These are phyloP conservation scores for Sporothrix curviconia DNA, from an alignment of 2,329 filamentous ascomycete genomes.

Conservation along the genomic window DNA sequence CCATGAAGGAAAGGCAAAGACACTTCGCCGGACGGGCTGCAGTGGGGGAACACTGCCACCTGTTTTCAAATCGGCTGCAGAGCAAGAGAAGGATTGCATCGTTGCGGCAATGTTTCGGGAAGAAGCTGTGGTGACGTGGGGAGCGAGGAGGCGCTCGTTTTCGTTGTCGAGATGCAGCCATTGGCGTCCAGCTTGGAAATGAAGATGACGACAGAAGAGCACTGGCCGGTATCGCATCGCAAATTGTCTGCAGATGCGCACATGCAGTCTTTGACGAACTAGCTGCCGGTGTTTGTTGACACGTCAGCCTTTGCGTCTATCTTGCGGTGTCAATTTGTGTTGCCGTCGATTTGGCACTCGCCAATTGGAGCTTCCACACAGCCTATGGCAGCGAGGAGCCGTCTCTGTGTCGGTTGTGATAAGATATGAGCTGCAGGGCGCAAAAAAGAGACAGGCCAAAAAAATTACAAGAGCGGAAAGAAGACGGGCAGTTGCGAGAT, in stretches of 20 bases:
- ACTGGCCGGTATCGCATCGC: neutral
- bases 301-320: neutral
- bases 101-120: neutral
- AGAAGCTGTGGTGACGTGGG: neutral
- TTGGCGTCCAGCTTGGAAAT: neutral
- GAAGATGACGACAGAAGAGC: neutral
- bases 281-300: neutral
- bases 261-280: constrained; percentile 4
- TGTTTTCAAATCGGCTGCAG: neutral
- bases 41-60: neutral
- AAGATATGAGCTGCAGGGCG: constrained; percentile 1
- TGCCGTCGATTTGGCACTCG: neutral
- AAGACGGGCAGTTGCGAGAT: too few relatives aligned
- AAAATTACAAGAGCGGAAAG: too few relatives aligned
- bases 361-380: neutral
- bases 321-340: neutral
- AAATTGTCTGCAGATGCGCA: neutral
- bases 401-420: neutral
- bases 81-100: neutral
- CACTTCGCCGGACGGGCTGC: neutral
- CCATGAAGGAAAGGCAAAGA: neutral
- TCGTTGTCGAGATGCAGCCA: neutral
- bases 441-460: too few relatives aligned
- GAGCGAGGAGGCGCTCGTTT: too few relatives aligned
- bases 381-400: neutral